These are phyloP conservation scores for Dryas integrifolia DNA, from an alignment of 331 rosid species.

Conservation along the genomic window DNA sequence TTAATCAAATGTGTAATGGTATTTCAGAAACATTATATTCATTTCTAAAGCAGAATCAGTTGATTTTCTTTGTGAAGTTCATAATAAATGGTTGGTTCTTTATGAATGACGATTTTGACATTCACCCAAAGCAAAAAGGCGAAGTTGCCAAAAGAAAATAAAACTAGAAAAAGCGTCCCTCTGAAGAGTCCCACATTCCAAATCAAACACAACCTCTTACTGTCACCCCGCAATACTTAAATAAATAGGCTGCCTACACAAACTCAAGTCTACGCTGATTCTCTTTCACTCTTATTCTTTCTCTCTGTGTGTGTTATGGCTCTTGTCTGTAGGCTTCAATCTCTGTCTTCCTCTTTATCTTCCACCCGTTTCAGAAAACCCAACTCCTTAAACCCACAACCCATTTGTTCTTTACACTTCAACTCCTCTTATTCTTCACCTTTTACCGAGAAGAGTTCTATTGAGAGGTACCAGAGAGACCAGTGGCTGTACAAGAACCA, in stretches of 20 bases:
- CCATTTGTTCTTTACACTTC: conserved; percentile 51
- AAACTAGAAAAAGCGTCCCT: no score
- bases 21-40: neutral
- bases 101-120: no score
- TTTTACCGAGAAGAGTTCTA: conserved; percentile 77
- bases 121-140: no score
- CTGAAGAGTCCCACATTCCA: conserved; percentile 2
- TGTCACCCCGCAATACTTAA: no score
- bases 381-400: conserved; percentile 29
- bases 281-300: neutral
- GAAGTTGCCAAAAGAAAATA: no score
- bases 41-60: no score
- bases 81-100: no score
- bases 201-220: neutral
- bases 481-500: conserved; percentile 59
- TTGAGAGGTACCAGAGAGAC: conserved; percentile 72
- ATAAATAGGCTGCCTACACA: no score
- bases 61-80: no score
- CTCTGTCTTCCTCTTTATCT: conserved; percentile 36
- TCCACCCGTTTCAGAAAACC: conserved; percentile 29
- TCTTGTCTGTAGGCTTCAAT: conserved; percentile 38
- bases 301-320: conserved; percentile 40
- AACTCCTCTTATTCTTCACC: conserved; percentile 49
- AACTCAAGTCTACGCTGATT: neutral
- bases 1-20: neutral